Base-by-base conservation (phyloP, 805 yeast genomes). In the Kodamaea leandrae region DNA sequence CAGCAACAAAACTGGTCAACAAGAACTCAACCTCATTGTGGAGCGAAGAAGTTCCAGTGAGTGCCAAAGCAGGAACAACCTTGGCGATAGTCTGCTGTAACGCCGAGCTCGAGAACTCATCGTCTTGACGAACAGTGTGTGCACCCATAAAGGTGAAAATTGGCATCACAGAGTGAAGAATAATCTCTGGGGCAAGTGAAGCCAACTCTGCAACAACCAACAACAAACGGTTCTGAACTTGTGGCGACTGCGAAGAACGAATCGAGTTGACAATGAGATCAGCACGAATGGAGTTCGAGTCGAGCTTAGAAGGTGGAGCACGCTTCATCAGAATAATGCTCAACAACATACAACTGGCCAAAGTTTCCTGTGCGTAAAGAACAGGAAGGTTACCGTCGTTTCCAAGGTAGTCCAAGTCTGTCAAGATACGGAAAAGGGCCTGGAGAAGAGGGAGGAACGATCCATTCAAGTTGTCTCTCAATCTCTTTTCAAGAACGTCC, bases 71-170 rank as follows among this genome's bases (percentile, higher is more conserved):
- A 4, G 99, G 98, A 25, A 93, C 82, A 37, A 93, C 96, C 52
- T 85, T 82, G 16, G 84, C 67, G 37, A 93, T 83, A 2, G 99
- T 91, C 58, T 87, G 93, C 55, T 89, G 95, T 47, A 93, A 88
- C 33, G 90, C 97, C 50, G 86, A 86, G 23, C 84, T 84, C 0
- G 97, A 88, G 56, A 86, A 91, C 58, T 88, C 97, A 61, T 93
- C 98, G 61, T 93, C 99, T 64, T 93, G 96, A 55, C 96, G 83
- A 39, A 93, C 78, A 10, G 97, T 90, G 55, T 89, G 95, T 9
- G 98, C 96, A 45, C 99, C 99, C 98, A 93, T 93, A 54, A 93
- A 93, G 1, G 99, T 93, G 71, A 93, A 93, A 38, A 93, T 91
- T n/a, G 99, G 99, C 99, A 93, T 93, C 6, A 93, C 96, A 2